Base-by-base conservation (phyloP, 2,329 filamentous ascomycete genomes). In the Pseudocercospora cruenta region DNA sequence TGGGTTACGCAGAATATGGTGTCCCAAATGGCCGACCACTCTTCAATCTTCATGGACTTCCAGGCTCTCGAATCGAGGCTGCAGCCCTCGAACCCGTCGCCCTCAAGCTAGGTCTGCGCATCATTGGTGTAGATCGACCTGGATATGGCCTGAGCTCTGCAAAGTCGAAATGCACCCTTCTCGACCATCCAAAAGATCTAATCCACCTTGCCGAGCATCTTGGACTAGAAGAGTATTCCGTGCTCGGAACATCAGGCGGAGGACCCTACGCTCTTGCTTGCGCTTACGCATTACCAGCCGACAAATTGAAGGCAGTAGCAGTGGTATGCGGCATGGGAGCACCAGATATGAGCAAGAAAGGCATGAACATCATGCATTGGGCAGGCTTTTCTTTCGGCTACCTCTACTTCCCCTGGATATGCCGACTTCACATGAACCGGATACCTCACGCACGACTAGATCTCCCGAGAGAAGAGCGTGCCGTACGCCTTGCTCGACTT, bases 181-280 rank as follows among this genome's bases (percentile, higher is more conserved):
- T 80, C 16, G 78, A 82, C 70, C 81, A 78, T 75, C 78, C 82
- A 2, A 65, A 75, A 14, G 82, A 85, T 62, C 70, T 85, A 3
- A 67, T 78, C 16, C 72, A 73, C 0, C 76, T 85, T 6, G 77
- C 78, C 5, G 68, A 78, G 1, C 76, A 82, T 64, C 76, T 84
- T 9, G 73, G 78, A 4, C 66, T 84, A 16, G 63, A 74, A 4
- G 68, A 74, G 4, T 85, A 82, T 71, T 77, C 78, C 16, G 74
- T 85, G 22, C 67, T 85, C 5, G 82, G 82, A 1, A 73, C 78
- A 4, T 83, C 80, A 0, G 83, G 82, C 7, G 83, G 84, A 21
- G 80, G 81, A 1, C 81, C 83, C 0, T 85, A 82, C 69, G 78
- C 79, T 1, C 71, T 85, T 10, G 83, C 82, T 22, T 85, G 82